Base-by-base conservation (phyloP, 1,284 basidiomycete species). In the Fomitopsis pinicola region DNA sequence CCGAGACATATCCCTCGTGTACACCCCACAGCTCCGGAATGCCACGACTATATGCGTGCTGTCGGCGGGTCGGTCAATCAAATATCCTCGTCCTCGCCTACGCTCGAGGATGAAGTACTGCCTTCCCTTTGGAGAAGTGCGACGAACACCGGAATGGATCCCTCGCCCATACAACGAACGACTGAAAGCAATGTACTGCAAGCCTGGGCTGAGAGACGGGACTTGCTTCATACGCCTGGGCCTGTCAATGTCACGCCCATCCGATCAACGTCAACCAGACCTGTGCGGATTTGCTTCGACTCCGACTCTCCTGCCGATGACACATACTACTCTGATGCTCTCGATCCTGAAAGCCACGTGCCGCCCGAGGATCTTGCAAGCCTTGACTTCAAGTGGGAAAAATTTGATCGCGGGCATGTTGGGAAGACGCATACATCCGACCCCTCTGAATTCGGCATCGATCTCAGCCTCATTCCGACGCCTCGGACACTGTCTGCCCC, bases 351-450 rank as follows among this genome's bases (percentile, higher is more conserved):
- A 57, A 72, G 73, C 58, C 69, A 72, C 60, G 64, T 67, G 48
- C 63, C 67, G 15, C 66, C 71, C 26, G 60, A 79, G 56, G 63
- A 62, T 36, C 19, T 50, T 26, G 57, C 58, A 5, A 65, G 68
- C 5, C 71, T 87, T 4, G 81, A 83, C 65, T 89, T 89, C 65
- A 77, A 69, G 58, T 88, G 87, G 87, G 72, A 73, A 55, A 80
- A 80, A 15, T 85, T 83, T 63, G 71, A 80, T 60, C 73, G 75
- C 54, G 71, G 76, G 6, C 9, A 17, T 17, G 26, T 38, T 22
- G 48, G 40, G 26, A 45, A 28, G 19, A 36, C 45, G n/a, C 42
- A 28, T 19, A 53, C 57, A 40, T 26, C 19, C 6, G 35, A 53
- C 10, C 5, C 28, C 46, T 54, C 52, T 17, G 28, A 17, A 12